These are phyloP conservation scores for Dispira simplex DNA, from an alignment of 192 early-diverging fungal genomes.

Conservation along the genomic window DNA sequence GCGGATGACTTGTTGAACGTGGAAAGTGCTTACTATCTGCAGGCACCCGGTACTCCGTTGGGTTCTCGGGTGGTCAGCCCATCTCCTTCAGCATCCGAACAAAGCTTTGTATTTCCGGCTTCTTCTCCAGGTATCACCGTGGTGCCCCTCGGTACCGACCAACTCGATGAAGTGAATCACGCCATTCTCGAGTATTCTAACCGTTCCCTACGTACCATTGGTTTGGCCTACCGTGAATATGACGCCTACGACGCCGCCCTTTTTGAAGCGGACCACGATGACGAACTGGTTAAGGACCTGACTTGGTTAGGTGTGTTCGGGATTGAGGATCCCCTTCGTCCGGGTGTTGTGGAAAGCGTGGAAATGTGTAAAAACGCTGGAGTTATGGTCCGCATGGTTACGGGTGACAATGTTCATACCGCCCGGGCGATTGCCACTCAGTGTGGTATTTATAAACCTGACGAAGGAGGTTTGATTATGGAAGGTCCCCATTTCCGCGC, in stretches of 20 bases:
- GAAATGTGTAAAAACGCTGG: constrained; percentile 77
- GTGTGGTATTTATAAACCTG: constrained; percentile 76
- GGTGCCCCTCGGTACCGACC: background rate
- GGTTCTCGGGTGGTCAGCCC: background rate
- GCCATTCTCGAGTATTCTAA: constrained; percentile 59
- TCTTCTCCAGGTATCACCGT: background rate
- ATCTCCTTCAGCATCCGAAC: background rate
- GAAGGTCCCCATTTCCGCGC: constrained; percentile 90
- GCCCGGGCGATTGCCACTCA: constrained; percentile 88
- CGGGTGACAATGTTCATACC: constrained; percentile 90
- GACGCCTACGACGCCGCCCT: constrained; percentile 36
- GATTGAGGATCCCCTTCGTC: constrained; percentile 92
- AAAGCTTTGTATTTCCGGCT: constrained; percentile 9
- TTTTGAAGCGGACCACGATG: constrained; percentile 23
- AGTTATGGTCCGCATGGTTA: constrained; percentile 96
- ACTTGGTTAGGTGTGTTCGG: constrained; percentile 82
- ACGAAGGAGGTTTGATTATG: constrained; percentile 73
- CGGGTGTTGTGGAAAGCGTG: constrained; percentile 88
- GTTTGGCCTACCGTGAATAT: constrained; percentile 71
- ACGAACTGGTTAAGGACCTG: constrained; percentile 38
- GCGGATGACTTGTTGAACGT: background rate
- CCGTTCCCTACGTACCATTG: constrained; percentile 81
- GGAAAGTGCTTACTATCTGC: background rate
- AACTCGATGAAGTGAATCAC: constrained; percentile 14
- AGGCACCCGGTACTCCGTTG: background rate